Conservation (phyloP, 73 alveolate genomes). For the Tetrahymena thermophila region DNA sequence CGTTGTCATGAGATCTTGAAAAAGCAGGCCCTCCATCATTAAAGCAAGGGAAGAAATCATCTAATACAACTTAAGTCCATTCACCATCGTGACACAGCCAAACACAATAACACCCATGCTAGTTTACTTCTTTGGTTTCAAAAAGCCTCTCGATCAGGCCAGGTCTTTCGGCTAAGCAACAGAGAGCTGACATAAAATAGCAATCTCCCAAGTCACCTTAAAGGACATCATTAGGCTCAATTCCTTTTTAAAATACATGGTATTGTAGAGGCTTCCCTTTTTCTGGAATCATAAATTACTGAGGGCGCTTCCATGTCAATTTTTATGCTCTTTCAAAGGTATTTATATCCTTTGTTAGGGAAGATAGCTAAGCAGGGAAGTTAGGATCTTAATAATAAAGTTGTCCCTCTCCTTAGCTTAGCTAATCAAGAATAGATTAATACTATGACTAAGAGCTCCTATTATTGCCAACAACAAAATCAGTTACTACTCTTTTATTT, state of each 20-base stretch:
- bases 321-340: constrained; percentile 2
- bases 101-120: constrained; percentile 50
- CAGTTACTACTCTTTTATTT: neutral
- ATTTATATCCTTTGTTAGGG: neutral
- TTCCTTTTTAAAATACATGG: constrained; percentile 31
- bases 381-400: neutral
- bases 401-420: neutral
- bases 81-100: constrained; percentile 78
- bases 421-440: neutral
- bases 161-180: constrained; percentile 73
- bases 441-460: neutral
- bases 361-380: neutral
- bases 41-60: constrained; percentile 81
- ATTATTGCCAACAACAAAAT: neutral
- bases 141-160: constrained; percentile 50
- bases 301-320: constrained; percentile 60
- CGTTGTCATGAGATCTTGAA: constrained; percentile 67
- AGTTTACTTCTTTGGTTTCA: constrained; percentile 43
- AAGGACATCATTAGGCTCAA: constrained; percentile 65
- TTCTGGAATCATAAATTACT: constrained; percentile 41
- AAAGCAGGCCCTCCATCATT: constrained; percentile 78
- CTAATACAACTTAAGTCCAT: constrained; percentile 78
- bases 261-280: constrained; percentile 7
- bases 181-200: constrained; percentile 72
- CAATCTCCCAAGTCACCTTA: constrained; percentile 84